These are phyloP conservation scores for Cyphellophora attinorum DNA, from an alignment of 2,329 filamentous ascomycete genomes.

Conservation along the genomic window DNA sequence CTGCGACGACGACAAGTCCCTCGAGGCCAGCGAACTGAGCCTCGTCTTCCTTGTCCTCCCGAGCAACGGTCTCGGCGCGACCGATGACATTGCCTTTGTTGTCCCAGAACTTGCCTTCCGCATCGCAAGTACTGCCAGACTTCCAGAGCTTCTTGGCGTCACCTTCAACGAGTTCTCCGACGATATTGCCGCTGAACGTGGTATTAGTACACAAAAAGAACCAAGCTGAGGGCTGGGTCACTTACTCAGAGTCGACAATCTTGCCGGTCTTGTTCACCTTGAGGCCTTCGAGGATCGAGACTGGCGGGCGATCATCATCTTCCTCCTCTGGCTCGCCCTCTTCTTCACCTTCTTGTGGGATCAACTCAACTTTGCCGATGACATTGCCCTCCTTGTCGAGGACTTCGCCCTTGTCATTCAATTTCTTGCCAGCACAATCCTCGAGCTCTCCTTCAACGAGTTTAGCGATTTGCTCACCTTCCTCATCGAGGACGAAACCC, in stretches of 20 bases:
- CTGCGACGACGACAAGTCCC: constrained; percentile 35
- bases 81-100: constrained; percentile 55
- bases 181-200: constrained; percentile 37
- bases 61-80: constrained; percentile 39
- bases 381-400: constrained; percentile 26
- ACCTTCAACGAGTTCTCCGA: constrained; percentile 52
- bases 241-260: constrained; percentile 31
- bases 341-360: constrained; percentile 26
- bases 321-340: constrained; percentile 22
- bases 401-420: constrained; percentile 25
- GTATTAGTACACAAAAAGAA: too few species aligned
- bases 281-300: constrained; percentile 29
- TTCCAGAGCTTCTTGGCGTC: constrained; percentile 52
- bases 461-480: constrained; percentile 43
- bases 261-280: constrained; percentile 35
- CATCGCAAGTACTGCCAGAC: constrained; percentile 35
- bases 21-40: constrained; percentile 36
- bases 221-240: too few species aligned
- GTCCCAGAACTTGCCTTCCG: constrained; percentile 55
- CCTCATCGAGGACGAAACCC: constrained; percentile 29
- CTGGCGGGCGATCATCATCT: constrained; percentile 22
- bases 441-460: constrained; percentile 32
- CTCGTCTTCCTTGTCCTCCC: constrained; percentile 29
- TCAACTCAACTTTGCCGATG: constrained; percentile 24
- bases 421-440: constrained; percentile 23